Conservation (phyloP, 2,329 filamentous ascomycete genomes). For the Ilyonectria robusta region DNA sequence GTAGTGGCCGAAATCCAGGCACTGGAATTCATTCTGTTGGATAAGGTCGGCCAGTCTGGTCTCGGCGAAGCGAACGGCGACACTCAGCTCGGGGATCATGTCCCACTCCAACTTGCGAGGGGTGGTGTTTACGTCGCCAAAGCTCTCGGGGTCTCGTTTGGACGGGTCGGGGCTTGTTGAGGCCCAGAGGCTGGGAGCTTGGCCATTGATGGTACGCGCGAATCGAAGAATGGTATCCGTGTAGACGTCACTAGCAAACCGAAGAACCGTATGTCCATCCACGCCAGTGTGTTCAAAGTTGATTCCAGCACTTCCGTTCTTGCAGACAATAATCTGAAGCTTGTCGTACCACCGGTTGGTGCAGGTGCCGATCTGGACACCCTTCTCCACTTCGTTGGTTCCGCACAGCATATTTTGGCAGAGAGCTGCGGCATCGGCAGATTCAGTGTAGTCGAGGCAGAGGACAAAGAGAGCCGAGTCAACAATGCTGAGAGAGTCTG, state of each 20-base stretch:
- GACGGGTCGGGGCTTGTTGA: constrained; percentile 92
- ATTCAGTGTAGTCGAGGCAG: constrained; percentile 93
- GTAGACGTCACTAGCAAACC: constrained; percentile 96
- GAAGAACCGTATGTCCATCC: constrained; percentile 95
- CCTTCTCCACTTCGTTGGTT: constrained; percentile 90
- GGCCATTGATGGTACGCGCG: constrained; percentile 93
- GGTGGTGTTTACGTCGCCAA: constrained; percentile 92
- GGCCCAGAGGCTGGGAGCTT: constrained; percentile 92
- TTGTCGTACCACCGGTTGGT: constrained; percentile 99
- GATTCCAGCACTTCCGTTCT: constrained; percentile 98
- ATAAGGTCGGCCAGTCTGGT: constrained; percentile 94
- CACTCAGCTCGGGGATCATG: constrained; percentile 91
- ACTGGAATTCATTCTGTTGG: constrained; percentile 95
- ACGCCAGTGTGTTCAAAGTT: constrained; percentile 99
- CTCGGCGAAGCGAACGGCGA: constrained; percentile 94
- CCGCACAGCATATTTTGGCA: constrained; percentile 99
- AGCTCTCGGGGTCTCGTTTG: constrained; percentile 91
- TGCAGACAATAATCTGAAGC: constrained; percentile 98
- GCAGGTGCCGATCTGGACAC: constrained; percentile 96
- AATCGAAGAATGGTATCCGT: constrained; percentile 98
- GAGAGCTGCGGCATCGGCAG: constrained; percentile 83
- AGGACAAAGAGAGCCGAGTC: constrained; percentile 94
- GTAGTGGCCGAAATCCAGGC: constrained; percentile 88
- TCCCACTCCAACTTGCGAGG: constrained; percentile 99
- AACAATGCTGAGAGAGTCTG: constrained; percentile 94